Percentiles rank a stretch among this genome's conserved stretches.
Evolutionary conservation across 2,329 filamentous ascomycete genomes (phyloP).

Genomic region (Aspergillus uvarum): DNA sequence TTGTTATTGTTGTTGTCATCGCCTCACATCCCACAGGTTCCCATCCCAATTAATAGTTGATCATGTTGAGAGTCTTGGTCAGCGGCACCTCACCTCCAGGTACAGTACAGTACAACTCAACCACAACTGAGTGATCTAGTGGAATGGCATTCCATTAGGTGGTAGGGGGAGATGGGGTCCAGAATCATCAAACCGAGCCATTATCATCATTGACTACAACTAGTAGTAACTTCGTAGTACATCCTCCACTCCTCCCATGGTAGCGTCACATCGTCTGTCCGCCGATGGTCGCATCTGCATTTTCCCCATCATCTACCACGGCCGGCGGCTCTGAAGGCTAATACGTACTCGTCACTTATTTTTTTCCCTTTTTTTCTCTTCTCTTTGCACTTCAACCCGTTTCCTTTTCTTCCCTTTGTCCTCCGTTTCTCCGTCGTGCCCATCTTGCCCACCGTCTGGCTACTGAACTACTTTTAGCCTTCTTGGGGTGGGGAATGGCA

Average conservation of each 20-base stretch:
- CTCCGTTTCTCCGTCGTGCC: slow-evolving; percentile 3
- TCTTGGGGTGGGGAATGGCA: slow-evolving; percentile 18
- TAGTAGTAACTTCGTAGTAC: slow-evolving; percentile 6
- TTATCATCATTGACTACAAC: not conserved
- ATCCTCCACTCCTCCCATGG: slow-evolving; percentile 15
- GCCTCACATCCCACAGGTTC: not conserved
- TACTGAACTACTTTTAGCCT: not conserved
- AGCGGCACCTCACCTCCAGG: too few relatives aligned
- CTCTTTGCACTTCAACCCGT: slow-evolving; percentile 2
- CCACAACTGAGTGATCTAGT: not conserved
- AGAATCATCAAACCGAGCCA: slow-evolving; percentile 1
- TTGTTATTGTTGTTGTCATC: not conserved
- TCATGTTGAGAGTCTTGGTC: too few relatives aligned
- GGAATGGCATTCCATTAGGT: not conserved
- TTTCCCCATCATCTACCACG: not conserved
- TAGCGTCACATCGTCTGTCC: slow-evolving; percentile 38
- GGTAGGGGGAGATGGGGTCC: not conserved
- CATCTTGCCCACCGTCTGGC: slow-evolving; percentile 3
- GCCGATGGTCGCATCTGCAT: slow-evolving; percentile 36
- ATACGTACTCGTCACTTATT: slow-evolving; percentile 2
- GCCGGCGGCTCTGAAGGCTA: slow-evolving; percentile 7
- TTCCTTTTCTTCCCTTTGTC: slow-evolving; percentile 11
- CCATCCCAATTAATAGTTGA: too few relatives aligned
- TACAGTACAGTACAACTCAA: too few relatives aligned
- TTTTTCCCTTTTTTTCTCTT: slow-evolving; percentile 9